A percentile compares a stretch with the other conserved stretches of the same genome.
Evolutionary conservation across 2,329 filamentous ascomycete genomes (phyloP).

Genomic region (Boeremia exigua): DNA sequence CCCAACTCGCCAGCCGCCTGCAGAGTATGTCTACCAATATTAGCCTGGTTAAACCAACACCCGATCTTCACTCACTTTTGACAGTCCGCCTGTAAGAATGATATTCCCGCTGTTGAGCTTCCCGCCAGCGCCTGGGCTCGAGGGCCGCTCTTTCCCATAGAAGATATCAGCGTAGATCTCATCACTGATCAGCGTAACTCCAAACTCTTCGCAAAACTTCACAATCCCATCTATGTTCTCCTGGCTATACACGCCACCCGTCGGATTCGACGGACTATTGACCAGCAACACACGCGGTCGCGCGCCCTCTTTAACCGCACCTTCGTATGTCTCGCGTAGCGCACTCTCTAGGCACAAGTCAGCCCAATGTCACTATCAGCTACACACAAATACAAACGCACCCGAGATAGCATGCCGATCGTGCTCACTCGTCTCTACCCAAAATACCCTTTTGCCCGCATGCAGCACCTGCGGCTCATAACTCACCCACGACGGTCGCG

Average conservation of each 20-base stretch:
- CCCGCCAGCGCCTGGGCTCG: background rate
- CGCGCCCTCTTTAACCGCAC: background rate
- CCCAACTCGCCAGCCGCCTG: constrained; percentile 7
- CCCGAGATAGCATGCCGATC: constrained; percentile 7
- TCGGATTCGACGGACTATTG: constrained; percentile 13
- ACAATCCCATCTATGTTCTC: background rate
- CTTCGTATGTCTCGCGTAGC: background rate
- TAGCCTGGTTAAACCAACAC: too few relatives aligned
- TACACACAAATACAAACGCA: background rate
- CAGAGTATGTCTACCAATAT: constrained; percentile 1
- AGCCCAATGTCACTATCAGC: background rate
- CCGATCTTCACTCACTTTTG: background rate
- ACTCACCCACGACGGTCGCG: constrained; percentile 13
- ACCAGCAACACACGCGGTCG: constrained; percentile 3
- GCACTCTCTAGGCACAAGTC: background rate
- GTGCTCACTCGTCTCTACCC: constrained; percentile 5
- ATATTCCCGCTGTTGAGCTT: background rate
- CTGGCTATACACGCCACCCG: background rate
- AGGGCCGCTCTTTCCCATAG: background rate
- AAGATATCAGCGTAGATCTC: constrained; percentile 9
- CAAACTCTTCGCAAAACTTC: background rate
- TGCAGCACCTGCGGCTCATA: constrained; percentile 11
- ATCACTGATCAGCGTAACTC: constrained; percentile 5
- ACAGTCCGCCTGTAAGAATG: constrained; percentile 3
- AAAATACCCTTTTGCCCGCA: constrained; percentile 7